A percentile compares a stretch with the other conserved stretches of the same genome.
phyloP scores from a whole-genome alignment of 2,329 filamentous ascomycete genomes.

The Penicillium sp. region DNA sequence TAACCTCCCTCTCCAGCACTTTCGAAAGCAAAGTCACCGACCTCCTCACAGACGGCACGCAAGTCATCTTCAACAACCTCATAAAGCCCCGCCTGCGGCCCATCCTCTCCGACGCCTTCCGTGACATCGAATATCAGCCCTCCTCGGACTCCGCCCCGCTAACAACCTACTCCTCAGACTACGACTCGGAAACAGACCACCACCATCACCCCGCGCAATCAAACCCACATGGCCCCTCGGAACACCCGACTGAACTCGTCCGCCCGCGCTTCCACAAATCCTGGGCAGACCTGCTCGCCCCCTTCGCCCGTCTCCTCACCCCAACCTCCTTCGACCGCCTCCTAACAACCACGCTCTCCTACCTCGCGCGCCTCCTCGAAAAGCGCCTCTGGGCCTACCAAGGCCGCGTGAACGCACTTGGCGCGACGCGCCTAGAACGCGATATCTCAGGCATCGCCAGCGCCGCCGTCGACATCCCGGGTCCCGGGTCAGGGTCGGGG shows the following conservation, averaged over 20 bases:
- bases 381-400: constrained; percentile 84
- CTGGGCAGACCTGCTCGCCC: constrained; percentile 85
- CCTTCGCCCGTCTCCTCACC: constrained; percentile 84
- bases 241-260: constrained; percentile 63
- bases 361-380: constrained; percentile 80
- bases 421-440: constrained; percentile 80
- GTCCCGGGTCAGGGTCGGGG: constrained; percentile 32
- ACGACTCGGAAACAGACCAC: constrained; percentile 51
- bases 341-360: constrained; percentile 72
- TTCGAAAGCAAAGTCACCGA: constrained; percentile 82
- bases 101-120: constrained; percentile 85
- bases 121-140: constrained; percentile 84
- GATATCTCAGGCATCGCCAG: constrained; percentile 77
- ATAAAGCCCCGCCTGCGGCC: constrained; percentile 83
- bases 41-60: constrained; percentile 80
- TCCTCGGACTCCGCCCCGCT: constrained; percentile 54
- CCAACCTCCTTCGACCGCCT: constrained; percentile 75
- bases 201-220: constrained; percentile 47
- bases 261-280: constrained; percentile 78
- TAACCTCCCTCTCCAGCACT: constrained; percentile 70
- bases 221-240: constrained; percentile 53
- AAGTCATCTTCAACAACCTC: constrained; percentile 85
- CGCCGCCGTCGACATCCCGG: constrained; percentile 47
- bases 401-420: constrained; percentile 78
- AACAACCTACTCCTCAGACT: constrained; percentile 43